Evolutionary conservation across 495 filamentous ascomycete species (phyloP).

Genomic region (Ramalina peruviana): DNA sequence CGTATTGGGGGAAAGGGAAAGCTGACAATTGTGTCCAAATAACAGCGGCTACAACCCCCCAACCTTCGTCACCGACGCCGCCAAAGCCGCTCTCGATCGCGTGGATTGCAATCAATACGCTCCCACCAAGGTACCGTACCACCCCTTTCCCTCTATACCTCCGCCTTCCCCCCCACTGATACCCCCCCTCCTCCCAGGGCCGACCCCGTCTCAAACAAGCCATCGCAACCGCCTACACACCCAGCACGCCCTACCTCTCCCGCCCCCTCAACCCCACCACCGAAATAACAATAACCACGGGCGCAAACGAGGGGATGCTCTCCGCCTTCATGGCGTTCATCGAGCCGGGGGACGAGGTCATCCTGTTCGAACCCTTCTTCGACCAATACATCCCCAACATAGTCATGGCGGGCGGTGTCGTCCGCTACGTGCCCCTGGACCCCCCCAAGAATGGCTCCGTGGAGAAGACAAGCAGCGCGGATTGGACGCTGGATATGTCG

Average conservation of each 20-base stretch:
- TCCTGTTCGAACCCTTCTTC: conserved; percentile 97
- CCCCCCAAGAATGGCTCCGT: conserved; percentile 74
- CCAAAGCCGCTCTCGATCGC: conserved; percentile 74
- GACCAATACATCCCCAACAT: conserved; percentile 99
- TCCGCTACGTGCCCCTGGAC: conserved; percentile 85
- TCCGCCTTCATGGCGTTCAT: conserved; percentile 97
- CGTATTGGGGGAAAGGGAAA: no score
- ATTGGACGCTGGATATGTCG: conserved; percentile 78
- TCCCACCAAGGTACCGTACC: conserved; percentile 56
- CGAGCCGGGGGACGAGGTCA: conserved; percentile 88
- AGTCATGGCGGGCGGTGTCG: conserved; percentile 88
- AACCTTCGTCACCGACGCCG: conserved; percentile 77
- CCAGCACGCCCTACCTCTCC: conserved; percentile 69
- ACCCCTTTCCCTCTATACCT: background rate
- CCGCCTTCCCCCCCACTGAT: no score
- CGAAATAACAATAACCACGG: conserved; percentile 89
- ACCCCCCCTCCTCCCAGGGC: conserved; percentile 32
- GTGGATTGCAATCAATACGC: conserved; percentile 99
- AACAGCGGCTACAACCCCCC: conserved; percentile 88
- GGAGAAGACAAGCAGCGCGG: conserved; percentile 65
- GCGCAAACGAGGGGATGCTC: conserved; percentile 93
- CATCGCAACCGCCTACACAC: conserved; percentile 77
- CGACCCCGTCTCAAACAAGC: conserved; percentile 83
- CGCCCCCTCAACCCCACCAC: conserved; percentile 69
- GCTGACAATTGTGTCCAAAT: no score